Conservation (phyloP, 2,329 filamentous ascomycete genomes). For the Hypoxylon sp. region DNA sequence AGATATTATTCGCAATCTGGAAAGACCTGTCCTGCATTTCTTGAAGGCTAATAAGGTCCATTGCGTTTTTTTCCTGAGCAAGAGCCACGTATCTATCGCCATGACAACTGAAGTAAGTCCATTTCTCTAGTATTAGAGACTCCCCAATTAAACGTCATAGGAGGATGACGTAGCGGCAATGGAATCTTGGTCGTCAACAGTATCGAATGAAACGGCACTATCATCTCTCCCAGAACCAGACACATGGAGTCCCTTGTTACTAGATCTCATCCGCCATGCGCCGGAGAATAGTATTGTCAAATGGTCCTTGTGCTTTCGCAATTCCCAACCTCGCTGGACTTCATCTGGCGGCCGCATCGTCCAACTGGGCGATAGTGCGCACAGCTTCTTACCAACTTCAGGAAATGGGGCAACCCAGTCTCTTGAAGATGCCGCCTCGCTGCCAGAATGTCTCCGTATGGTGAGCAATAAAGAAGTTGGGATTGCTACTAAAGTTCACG, state of each 20-base stretch:
- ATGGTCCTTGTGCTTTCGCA: constrained; percentile 56
- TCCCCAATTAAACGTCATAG: constrained; percentile 11
- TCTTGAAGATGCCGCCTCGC: constrained; percentile 56
- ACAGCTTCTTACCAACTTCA: constrained; percentile 56
- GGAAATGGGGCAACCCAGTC: constrained; percentile 57
- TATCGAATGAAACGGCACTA: constrained; percentile 21
- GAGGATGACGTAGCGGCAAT: constrained; percentile 27
- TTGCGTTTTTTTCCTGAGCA: constrained; percentile 13
- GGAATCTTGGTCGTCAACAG: constrained; percentile 30
- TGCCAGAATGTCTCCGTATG: constrained; percentile 53
- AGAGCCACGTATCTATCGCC: constrained; percentile 5
- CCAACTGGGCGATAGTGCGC: constrained; percentile 57
- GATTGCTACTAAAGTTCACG: constrained; percentile 51
- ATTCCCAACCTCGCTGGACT: constrained; percentile 54
- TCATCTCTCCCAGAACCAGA: constrained; percentile 21
- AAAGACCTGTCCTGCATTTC: constrained; percentile 1
- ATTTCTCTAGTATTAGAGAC: too few relatives aligned
- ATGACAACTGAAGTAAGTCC: constrained; percentile 28
- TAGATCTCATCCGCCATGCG: constrained; percentile 32
- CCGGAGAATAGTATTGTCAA: constrained; percentile 58
- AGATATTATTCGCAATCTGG: constrained; percentile 5
- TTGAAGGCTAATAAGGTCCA: constrained; percentile 6
- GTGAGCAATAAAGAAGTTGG: constrained; percentile 47
- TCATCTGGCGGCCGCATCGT: constrained; percentile 53
- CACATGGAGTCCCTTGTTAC: constrained; percentile 41